Evolutionary conservation across 768 basidiomycete species (phyloP).

Genomic region (Russula vinacea): DNA sequence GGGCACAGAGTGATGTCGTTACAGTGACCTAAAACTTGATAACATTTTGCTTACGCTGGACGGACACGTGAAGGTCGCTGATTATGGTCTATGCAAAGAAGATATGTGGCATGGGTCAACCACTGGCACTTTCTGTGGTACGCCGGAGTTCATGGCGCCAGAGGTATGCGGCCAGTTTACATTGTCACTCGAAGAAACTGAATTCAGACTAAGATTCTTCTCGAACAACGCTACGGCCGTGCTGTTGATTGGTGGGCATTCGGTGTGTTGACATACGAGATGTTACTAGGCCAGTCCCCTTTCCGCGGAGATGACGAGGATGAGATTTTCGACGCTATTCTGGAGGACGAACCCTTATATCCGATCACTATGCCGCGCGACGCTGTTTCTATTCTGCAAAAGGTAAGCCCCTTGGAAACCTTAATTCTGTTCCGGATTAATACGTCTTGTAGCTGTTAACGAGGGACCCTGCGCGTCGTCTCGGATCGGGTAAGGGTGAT

Average conservation of each 20-base stretch:
- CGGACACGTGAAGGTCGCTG: conserved; percentile 97
- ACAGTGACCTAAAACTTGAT: conserved; percentile 93
- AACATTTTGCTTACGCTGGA: conserved; percentile 96
- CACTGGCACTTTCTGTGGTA: conserved; percentile 98
- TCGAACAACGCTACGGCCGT: conserved; percentile 98
- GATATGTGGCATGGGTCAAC: conserved; percentile 97
- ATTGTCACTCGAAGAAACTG: background rate
- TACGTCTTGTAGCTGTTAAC: conserved; percentile 66
- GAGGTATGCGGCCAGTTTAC: conserved; percentile 59
- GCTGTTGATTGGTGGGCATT: conserved; percentile 99
- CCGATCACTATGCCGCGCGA: conserved; percentile 99
- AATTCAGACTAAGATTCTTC: conserved; percentile 65
- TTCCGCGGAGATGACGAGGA: conserved; percentile 99
- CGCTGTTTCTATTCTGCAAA: conserved; percentile 91
- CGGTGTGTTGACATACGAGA: conserved; percentile 97
- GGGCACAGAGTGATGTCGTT: background rate
- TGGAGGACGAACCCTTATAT: conserved; percentile 97
- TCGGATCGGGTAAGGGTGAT: conserved; percentile 88
- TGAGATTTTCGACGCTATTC: conserved; percentile 98
- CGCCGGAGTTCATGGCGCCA: conserved; percentile 99
- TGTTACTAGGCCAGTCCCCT: conserved; percentile 97
- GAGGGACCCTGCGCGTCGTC: conserved; percentile 83
- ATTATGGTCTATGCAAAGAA: conserved; percentile 99
- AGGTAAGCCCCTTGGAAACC: conserved; percentile 47
- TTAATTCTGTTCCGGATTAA: conserved; percentile 17